Evolutionary conservation across 2,329 filamentous ascomycete species (phyloP).

Genomic region (Rutstroemia sp.): DNA sequence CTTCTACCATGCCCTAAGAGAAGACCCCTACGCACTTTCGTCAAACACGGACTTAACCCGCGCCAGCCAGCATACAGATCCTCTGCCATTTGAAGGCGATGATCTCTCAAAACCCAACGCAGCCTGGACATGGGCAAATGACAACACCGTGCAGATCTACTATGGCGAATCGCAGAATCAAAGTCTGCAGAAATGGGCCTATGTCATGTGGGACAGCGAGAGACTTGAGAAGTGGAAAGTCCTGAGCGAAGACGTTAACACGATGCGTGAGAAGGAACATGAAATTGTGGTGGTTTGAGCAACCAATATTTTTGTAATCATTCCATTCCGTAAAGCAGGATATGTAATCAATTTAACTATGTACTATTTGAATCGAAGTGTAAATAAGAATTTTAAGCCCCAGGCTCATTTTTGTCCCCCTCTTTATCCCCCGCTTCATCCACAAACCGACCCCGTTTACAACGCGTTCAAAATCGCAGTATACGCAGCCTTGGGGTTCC

Average conservation of each 20-base stretch:
- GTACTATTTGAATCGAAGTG: no score
- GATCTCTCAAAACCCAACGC: conserved; percentile 6
- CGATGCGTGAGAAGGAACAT: background rate
- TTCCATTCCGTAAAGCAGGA: no score
- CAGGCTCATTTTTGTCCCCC: no score
- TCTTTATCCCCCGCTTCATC: no score
- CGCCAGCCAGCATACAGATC: background rate
- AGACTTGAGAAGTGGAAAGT: background rate
- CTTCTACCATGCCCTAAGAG: background rate
- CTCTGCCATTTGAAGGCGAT: conserved; percentile 7
- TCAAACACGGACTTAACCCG: background rate
- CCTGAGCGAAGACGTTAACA: background rate
- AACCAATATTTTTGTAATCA: no score
- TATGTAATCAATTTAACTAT: no score
- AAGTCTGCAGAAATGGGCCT: conserved; percentile 10
- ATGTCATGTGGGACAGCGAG: conserved; percentile 12
- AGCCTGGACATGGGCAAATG: conserved; percentile 10
- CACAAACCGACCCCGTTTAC: conserved; percentile 19
- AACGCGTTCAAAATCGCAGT: conserved; percentile 29
- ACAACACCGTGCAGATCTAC: background rate
- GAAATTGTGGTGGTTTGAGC: background rate
- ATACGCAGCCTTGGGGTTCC: conserved; percentile 44
- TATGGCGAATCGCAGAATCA: background rate
- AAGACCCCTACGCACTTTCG: conserved; percentile 3
- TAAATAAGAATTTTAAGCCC: no score